Percentiles rank a stretch among this genome's conserved stretches.
Conservation (phyloP, 78 protist species). For the Protostelium mycophagum region DNA sequence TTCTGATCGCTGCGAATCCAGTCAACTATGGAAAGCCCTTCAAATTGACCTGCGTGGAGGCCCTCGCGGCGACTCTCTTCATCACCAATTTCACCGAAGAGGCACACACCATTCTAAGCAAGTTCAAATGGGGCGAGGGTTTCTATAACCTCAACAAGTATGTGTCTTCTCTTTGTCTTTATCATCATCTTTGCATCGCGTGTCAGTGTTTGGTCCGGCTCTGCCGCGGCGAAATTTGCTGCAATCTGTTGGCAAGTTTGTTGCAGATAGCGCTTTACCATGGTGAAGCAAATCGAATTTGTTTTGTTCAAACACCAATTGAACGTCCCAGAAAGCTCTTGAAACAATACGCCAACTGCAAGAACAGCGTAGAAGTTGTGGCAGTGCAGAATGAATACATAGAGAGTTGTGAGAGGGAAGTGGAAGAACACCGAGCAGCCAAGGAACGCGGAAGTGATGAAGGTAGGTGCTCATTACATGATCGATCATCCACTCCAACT, state of each 20-base stretch:
- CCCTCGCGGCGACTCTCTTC: conserved; percentile 85
- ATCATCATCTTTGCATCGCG: not conserved
- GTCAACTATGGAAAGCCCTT: conserved; percentile 94
- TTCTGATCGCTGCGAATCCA: conserved; percentile 95
- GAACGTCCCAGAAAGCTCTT: conserved; percentile 45
- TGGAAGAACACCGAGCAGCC: conserved; percentile 4
- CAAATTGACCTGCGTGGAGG: conserved; percentile 89
- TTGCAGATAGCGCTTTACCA: too few species aligned
- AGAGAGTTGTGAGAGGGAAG: conserved; percentile 30
- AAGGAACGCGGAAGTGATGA: too few species aligned
- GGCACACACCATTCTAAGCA: conserved; percentile 65
- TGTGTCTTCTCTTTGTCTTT: not conserved
- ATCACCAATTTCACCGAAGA: conserved; percentile 69
- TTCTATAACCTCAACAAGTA: conserved; percentile 77
- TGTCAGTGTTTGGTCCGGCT: not conserved
- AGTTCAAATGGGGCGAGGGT: conserved; percentile 89
- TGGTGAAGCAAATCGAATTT: too few species aligned
- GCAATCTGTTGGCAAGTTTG: too few species aligned
- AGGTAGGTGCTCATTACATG: too few species aligned
- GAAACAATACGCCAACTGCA: conserved; percentile 47
- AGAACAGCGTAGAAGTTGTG: conserved; percentile 49
- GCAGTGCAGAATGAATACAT: conserved; percentile 54
- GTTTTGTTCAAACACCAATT: too few species aligned
- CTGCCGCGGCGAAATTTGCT: not conserved
- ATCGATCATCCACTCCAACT: too few species aligned